phyloP scores from a whole-genome alignment of 345 rosid species.

The Hypericum perforatum region DNA sequence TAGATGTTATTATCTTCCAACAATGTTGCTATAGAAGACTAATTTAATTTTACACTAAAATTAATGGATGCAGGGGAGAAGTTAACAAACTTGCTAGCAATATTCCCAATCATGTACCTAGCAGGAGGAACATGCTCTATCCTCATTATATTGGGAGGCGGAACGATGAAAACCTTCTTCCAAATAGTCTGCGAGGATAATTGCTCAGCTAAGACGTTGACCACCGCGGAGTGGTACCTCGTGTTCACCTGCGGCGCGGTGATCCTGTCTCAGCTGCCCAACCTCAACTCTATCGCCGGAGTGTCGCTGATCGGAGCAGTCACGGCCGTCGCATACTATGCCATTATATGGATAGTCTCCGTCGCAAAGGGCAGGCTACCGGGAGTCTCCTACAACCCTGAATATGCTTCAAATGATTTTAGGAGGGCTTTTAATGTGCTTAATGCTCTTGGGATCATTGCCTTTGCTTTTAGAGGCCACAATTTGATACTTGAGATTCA shows the following conservation, averaged over 20 bases:
- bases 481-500: conserved; percentile 68
- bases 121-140: conserved; percentile 31
- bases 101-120: conserved; percentile 28
- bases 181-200: conserved; percentile 19
- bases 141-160: conserved; percentile 30
- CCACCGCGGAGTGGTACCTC: conserved; percentile 28
- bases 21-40: too few relatives aligned
- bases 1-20: too few relatives aligned
- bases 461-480: conserved; percentile 64
- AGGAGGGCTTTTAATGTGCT: conserved; percentile 28
- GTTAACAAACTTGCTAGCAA: conserved; percentile 21
- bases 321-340: conserved; percentile 26
- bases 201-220: conserved; percentile 4
- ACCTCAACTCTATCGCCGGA: conserved; percentile 32
- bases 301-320: conserved; percentile 28
- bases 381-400: conserved; percentile 31
- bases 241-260: conserved; percentile 31
- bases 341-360: conserved; percentile 29
- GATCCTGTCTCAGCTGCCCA: conserved; percentile 35
- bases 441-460: conserved; percentile 55
- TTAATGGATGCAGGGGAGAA: conserved; percentile 17
- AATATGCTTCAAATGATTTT: background rate
- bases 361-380: conserved; percentile 23
- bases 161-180: conserved; percentile 21
- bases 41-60: too few relatives aligned